Conservation (phyloP, 1,139 yeast species). For the Blastobotrys arbuscula region DNA sequence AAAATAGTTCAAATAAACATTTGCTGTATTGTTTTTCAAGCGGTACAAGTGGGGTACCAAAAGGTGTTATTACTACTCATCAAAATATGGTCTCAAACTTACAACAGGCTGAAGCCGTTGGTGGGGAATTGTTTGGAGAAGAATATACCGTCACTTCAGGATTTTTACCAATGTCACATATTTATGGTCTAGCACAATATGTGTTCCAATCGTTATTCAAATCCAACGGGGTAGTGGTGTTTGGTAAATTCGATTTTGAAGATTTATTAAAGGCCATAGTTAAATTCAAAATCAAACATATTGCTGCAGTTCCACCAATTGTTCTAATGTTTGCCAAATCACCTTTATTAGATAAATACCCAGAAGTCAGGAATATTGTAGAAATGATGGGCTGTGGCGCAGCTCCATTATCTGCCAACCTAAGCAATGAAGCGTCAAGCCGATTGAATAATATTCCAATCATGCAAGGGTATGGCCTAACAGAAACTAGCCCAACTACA, state of each 20-base stretch:
- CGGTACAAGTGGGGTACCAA: slow-evolving; percentile 72
- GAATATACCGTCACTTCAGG: slow-evolving; percentile 18
- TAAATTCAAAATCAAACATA: slow-evolving; percentile 27
- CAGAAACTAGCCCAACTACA: slow-evolving; percentile 40
- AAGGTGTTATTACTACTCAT: slow-evolving; percentile 65
- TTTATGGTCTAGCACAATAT: slow-evolving; percentile 32
- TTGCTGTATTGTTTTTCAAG: slow-evolving; percentile 54
- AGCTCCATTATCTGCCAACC: slow-evolving; percentile 34
- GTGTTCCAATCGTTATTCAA: slow-evolving; percentile 23
- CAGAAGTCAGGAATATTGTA: slow-evolving; percentile 22
- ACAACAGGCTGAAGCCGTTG: slow-evolving; percentile 19
- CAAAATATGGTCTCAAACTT: slow-evolving; percentile 34
- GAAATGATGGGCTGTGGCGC: slow-evolving; percentile 34
- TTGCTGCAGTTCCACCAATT: slow-evolving; percentile 38
- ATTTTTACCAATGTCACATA: slow-evolving; percentile 37
- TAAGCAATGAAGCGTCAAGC: slow-evolving; percentile 25
- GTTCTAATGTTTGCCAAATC: slow-evolving; percentile 36
- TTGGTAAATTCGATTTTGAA: slow-evolving; percentile 33
- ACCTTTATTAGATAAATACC: slow-evolving; percentile 33
- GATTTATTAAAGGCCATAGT: slow-evolving; percentile 26
- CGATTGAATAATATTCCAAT: slow-evolving; percentile 18
- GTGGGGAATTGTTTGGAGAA: slow-evolving; percentile 4
- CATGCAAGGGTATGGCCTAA: slow-evolving; percentile 73
- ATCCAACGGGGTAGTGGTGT: slow-evolving; percentile 29
- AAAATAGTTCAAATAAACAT: slow-evolving; percentile 20